Percentiles rank a stretch among this genome's conserved stretches.
Conservation (phyloP, 805 yeast genomes). For the Nakazawaea ambrosiae region DNA sequence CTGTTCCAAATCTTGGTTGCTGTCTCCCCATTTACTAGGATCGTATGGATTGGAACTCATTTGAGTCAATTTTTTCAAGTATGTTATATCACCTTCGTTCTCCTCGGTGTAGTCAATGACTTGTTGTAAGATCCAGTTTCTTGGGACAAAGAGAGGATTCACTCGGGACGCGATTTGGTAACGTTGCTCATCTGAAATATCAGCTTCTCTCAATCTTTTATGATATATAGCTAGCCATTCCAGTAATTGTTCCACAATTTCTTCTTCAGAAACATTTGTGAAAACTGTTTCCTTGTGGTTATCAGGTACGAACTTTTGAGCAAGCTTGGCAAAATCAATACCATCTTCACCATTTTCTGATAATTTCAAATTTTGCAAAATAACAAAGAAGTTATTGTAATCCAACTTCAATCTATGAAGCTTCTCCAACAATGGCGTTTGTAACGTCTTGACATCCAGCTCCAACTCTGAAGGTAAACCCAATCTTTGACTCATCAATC, state of each 20-base stretch:
- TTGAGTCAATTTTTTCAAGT: constrained; percentile 52
- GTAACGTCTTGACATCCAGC: constrained; percentile 34
- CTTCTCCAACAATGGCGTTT: constrained; percentile 56
- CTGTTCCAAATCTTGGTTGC: constrained; percentile 48
- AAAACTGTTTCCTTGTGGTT: constrained; percentile 20
- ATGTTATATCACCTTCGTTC: constrained; percentile 37
- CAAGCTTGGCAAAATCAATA: constrained; percentile 24
- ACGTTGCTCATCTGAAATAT: constrained; percentile 32
- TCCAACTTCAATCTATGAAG: constrained; percentile 61
- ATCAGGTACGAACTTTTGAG: constrained; percentile 21
- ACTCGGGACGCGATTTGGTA: constrained; percentile 30
- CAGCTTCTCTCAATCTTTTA: constrained; percentile 33
- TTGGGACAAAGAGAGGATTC: constrained; percentile 79
- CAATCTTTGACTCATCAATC: constrained; percentile 53
- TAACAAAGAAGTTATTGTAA: constrained; percentile 71
- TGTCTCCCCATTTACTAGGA: constrained; percentile 57
- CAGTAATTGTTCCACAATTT: constrained; percentile 31
- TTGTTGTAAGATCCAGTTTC: constrained; percentile 82
- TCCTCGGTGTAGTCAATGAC: constrained; percentile 58
- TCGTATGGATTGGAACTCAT: constrained; percentile 80
- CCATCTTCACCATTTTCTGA: constrained; percentile 17
- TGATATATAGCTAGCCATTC: constrained; percentile 50
- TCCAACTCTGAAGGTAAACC: constrained; percentile 47
- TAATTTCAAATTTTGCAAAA: constrained; percentile 43
- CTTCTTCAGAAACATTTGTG: constrained; percentile 25